A percentile compares a stretch with the other conserved stretches of the same genome.
Conservation (phyloP, 2,329 filamentous ascomycete genomes). For the Neospermospora avenae region DNA sequence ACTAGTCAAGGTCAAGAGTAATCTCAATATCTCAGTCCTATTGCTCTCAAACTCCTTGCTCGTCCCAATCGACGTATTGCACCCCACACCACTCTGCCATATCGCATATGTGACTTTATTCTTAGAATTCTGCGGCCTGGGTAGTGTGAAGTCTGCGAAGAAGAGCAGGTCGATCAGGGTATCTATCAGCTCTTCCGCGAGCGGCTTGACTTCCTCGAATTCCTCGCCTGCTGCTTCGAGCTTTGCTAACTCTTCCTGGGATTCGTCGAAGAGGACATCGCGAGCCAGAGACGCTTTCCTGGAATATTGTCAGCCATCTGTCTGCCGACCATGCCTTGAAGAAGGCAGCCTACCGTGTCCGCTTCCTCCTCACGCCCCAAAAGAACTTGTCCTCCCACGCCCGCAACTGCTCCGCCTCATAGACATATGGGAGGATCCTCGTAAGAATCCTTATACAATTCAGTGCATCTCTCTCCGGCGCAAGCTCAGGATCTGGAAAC, state of each 20-base stretch:
- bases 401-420: conserved; percentile 80
- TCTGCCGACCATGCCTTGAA: not conserved
- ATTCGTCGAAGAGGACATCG: conserved; percentile 83
- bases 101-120: conserved; percentile 88
- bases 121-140: conserved; percentile 65
- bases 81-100: conserved; percentile 97
- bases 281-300: conserved; percentile 62
- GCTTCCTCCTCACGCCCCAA: conserved; percentile 73
- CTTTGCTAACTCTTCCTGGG: conserved; percentile 51
- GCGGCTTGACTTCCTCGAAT: conserved; percentile 78
- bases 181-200: conserved; percentile 91
- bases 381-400: conserved; percentile 93
- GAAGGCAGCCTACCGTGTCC: conserved; percentile 43
- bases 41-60: conserved; percentile 94
- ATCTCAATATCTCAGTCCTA: conserved; percentile 80
- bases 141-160: conserved; percentile 84
- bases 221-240: conserved; percentile 52
- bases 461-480: conserved; percentile 80
- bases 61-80: conserved; percentile 81
- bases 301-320: conserved; percentile 19
- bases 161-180: conserved; percentile 87
- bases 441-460: conserved; percentile 94
- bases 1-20: conserved; percentile 81
- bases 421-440: conserved; percentile 83
- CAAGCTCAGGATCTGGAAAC: conserved; percentile 82